These are phyloP conservation scores for Obelidium mucronatum DNA, from an alignment of 192 early-diverging fungal genomes.

Conservation along the genomic window DNA sequence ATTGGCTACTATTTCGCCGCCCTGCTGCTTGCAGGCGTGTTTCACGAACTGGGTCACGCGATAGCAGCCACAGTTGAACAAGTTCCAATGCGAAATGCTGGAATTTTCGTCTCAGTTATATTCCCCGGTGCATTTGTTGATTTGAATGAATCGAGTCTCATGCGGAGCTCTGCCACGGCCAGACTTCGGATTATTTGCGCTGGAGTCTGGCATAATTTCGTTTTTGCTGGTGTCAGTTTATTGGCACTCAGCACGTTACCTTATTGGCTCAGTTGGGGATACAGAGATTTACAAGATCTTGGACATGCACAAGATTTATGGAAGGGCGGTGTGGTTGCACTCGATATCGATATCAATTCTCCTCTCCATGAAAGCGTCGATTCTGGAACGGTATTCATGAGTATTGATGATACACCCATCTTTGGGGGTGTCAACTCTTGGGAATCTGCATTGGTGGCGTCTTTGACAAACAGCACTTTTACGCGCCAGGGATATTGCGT, in stretches of 20 bases:
- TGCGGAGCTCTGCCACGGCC: conserved; percentile 47
- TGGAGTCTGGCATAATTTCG: conserved; percentile 77
- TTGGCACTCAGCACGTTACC: conserved; percentile 55
- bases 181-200: conserved; percentile 74
- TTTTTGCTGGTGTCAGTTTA: conserved; percentile 54
- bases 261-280: conserved; percentile 56
- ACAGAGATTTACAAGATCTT: conserved; percentile 36
- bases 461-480: conserved; percentile 19
- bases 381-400: conserved; percentile 48
- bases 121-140: conserved; percentile 85
- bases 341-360: conserved; percentile 62
- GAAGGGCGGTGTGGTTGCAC: conserved; percentile 64
- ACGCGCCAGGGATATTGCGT: conserved; percentile 58
- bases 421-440: conserved; percentile 51
- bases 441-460: conserved; percentile 51
- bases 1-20: conserved; percentile 72
- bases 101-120: conserved; percentile 71
- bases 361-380: conserved; percentile 56
- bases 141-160: conserved; percentile 54
- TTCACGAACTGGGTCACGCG: conserved; percentile 81
- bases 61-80: conserved; percentile 71
- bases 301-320: conserved; percentile 27
- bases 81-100: conserved; percentile 65
- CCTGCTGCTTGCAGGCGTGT: conserved; percentile 64
- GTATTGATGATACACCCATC: conserved; percentile 51